Evolutionary conservation across 73 alveolate species (phyloP).

Genomic region (Tetrahymena borealis): DNA sequence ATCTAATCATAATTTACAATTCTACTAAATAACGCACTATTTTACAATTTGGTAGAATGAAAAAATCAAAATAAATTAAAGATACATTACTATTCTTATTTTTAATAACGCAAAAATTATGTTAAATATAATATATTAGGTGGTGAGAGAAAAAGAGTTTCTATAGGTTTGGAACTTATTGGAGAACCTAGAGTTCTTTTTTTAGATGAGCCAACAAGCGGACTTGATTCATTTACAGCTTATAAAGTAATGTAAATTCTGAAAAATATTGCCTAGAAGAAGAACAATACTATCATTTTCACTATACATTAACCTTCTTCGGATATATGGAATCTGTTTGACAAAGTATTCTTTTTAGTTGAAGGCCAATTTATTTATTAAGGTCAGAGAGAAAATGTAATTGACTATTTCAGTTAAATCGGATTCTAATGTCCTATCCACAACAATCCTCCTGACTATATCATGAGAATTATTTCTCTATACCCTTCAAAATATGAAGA

Average conservation of each 20-base stretch:
- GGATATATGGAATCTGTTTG: constrained; percentile 46
- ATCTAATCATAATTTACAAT: too few species aligned
- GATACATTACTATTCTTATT: too few species aligned
- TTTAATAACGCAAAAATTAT: too few species aligned
- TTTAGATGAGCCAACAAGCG: not conserved
- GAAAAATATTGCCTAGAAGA: not conserved
- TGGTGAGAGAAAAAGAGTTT: not conserved
- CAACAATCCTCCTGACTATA: not conserved
- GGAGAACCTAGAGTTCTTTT: not conserved
- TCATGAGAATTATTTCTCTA: not conserved
- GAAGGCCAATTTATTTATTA: constrained; percentile 49
- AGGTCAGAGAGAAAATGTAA: not conserved
- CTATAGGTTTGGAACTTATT: not conserved
- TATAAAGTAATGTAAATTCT: not conserved
- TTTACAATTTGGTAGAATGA: too few species aligned
- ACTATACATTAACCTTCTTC: constrained; percentile 65
- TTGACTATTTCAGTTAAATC: not conserved
- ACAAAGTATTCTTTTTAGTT: constrained; percentile 39
- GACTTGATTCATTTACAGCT: not conserved
- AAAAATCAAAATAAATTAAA: too few species aligned
- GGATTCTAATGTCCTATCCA: not conserved
- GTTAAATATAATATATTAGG: not conserved
- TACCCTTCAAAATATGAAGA: not conserved
- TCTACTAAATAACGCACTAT: too few species aligned
- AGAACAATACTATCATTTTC: constrained; percentile 3